Evolutionary conservation across 208 protist species (phyloP).

Genomic region (Trypanosoma scelopori): DNA sequence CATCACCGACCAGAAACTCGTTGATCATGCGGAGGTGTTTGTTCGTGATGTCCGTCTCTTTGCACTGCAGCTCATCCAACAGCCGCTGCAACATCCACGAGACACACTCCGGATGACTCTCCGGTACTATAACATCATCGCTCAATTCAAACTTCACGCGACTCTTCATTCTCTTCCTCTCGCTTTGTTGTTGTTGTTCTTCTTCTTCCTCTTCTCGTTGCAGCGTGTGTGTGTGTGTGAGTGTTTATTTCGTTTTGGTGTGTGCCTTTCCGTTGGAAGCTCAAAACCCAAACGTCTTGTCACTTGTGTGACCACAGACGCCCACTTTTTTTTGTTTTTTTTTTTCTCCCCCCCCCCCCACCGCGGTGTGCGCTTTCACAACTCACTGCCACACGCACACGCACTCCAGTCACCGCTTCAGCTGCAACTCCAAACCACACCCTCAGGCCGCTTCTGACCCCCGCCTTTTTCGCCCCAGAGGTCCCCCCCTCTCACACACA

Average conservation of each 20-base stretch:
- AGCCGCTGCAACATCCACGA: conserved; percentile 73
- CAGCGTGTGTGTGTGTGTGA: not conserved
- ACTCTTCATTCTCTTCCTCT: conserved; percentile 7
- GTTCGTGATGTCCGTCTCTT: conserved; percentile 39
- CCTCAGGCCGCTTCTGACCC: no score
- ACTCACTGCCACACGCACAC: no score
- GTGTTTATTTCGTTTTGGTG: no score
- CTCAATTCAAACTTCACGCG: conserved; percentile 22
- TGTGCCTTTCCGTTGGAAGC: no score
- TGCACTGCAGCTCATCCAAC: conserved; percentile 55
- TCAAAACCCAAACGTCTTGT: no score
- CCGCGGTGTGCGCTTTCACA: not conserved
- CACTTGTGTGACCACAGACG: no score
- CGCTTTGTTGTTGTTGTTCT: not conserved
- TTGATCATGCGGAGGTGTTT: conserved; percentile 58
- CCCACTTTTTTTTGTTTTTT: not conserved
- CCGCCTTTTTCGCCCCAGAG: no score
- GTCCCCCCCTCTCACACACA: no score
- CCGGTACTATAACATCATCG: conserved; percentile 28
- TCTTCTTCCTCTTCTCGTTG: not conserved
- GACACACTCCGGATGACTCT: conserved; percentile 82
- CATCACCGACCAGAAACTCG: conserved; percentile 88
- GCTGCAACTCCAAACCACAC: no score
- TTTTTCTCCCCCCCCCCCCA: not conserved
- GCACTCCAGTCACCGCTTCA: no score